These are phyloP conservation scores for Chenopodium berlandieri DNA, from an alignment of 148 eudicot species.

Conservation along the genomic window DNA sequence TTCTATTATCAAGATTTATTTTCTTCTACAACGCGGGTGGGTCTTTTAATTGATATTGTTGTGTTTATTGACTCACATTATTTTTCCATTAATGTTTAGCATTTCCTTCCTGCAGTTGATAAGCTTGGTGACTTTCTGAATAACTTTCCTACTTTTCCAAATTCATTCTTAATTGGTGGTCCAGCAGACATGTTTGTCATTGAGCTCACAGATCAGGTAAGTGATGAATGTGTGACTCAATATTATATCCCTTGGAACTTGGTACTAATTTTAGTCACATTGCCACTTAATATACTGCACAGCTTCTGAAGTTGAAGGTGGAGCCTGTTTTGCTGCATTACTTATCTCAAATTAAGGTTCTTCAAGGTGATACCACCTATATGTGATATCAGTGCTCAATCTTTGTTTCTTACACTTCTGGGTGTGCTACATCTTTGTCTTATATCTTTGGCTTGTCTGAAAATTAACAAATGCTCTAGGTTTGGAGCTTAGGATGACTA, in stretches of 20 bases:
- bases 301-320: conserved; percentile 93
- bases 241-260: neutral
- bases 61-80: neutral
- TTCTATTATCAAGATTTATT: conserved; percentile 80
- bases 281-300: conserved; percentile 22
- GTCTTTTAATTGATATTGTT: conserved; percentile 7
- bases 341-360: conserved; percentile 65
- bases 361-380: conserved; percentile 54
- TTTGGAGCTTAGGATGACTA: conserved; percentile 82
- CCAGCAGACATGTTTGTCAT: conserved; percentile 79
- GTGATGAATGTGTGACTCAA: neutral
- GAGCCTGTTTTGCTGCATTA: conserved; percentile 95
- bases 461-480: conserved; percentile 40
- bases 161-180: conserved; percentile 84
- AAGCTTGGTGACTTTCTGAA: conserved; percentile 64
- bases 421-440: neutral
- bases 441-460: conserved; percentile 5
- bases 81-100: conserved; percentile 17
- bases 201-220: conserved; percentile 90
- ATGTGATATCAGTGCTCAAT: neutral
- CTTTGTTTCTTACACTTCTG: neutral
- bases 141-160: conserved; percentile 77
- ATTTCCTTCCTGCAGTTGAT: conserved; percentile 48
- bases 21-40: conserved; percentile 70
- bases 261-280: neutral